Percentiles rank a stretch among this genome's conserved stretches.
These are phyloP conservation scores for Hygrophorus russula DNA, from an alignment of 768 basidiomycete genomes.

Conservation along the genomic window DNA sequence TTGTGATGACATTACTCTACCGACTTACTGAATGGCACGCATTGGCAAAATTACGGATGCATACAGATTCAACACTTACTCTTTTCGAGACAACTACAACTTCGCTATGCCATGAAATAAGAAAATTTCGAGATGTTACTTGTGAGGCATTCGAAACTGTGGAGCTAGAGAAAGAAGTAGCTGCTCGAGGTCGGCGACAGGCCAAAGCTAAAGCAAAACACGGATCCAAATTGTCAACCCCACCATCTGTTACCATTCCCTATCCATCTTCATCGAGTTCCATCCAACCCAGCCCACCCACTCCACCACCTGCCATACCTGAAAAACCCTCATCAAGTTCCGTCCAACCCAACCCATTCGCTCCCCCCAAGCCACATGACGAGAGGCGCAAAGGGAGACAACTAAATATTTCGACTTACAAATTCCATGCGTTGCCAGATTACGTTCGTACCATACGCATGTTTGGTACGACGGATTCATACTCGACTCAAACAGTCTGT, in stretches of 20 bases:
- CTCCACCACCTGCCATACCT: too few relatives aligned
- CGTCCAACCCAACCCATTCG: too few relatives aligned
- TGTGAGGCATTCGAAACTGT: conserved; percentile 13
- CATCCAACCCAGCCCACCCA: too few relatives aligned
- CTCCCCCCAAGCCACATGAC: not conserved
- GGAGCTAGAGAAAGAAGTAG: conserved; percentile 17
- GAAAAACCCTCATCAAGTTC: too few relatives aligned
- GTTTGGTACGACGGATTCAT: conserved; percentile 21
- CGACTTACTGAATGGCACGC: conserved; percentile 24
- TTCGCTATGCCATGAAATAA: conserved; percentile 16
- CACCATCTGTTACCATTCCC: too few relatives aligned
- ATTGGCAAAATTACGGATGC: conserved; percentile 23
- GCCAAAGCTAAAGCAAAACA: conserved; percentile 4
- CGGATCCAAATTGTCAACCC: not conserved
- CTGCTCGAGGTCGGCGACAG: conserved; percentile 11
- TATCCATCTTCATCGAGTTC: too few relatives aligned
- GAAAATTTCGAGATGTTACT: conserved; percentile 12
- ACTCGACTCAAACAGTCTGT: conserved; percentile 22
- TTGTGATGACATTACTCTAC: conserved; percentile 19
- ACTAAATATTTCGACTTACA: conserved; percentile 17
- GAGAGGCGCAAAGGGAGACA: conserved; percentile 9
- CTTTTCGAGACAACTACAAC: conserved; percentile 15
- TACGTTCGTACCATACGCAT: conserved; percentile 12
- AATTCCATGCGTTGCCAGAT: conserved; percentile 20
- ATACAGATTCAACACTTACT: conserved; percentile 22